Evolutionary conservation across 768 basidiomycete species (phyloP).

Genomic region (Hericium rajendrae): DNA sequence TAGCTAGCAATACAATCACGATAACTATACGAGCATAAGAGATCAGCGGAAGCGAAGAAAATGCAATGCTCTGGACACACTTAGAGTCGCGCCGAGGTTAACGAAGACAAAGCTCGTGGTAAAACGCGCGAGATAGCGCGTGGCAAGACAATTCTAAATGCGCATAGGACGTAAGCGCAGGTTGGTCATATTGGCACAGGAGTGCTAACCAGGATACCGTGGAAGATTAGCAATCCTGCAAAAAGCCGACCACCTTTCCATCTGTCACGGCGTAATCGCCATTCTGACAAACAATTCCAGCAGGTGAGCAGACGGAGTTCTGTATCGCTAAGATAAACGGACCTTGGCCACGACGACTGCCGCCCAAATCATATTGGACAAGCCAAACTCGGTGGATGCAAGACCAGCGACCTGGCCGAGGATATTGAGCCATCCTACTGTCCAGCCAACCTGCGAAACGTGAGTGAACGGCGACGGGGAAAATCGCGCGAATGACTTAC

Average conservation of each 20-base stretch:
- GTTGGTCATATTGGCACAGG: not conserved
- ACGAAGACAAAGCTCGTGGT: slow-evolving; percentile 79
- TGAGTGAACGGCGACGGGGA: not conserved
- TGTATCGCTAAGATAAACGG: slow-evolving; percentile 6
- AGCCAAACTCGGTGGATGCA: slow-evolving; percentile 79
- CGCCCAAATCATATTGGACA: slow-evolving; percentile 72
- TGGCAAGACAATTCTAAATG: slow-evolving; percentile 57
- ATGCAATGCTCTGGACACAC: slow-evolving; percentile 28
- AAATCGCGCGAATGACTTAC: slow-evolving; percentile 24
- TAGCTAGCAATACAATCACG: slow-evolving; percentile 75
- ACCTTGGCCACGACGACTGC: slow-evolving; percentile 56
- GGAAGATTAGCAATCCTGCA: slow-evolving; percentile 62
- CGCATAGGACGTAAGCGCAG: not conserved
- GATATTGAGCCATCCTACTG: slow-evolving; percentile 79
- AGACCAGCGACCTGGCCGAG: slow-evolving; percentile 80
- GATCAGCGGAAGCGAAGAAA: too few relatives aligned
- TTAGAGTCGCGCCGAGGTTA: slow-evolving; percentile 70
- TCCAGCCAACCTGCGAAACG: slow-evolving; percentile 49
- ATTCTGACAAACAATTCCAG: slow-evolving; percentile 24
- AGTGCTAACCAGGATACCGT: slow-evolving; percentile 53
- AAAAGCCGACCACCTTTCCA: slow-evolving; percentile 76
- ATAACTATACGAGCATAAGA: slow-evolving; percentile 40
- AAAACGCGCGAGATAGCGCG: slow-evolving; percentile 61
- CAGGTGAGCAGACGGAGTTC: not conserved
- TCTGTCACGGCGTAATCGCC: slow-evolving; percentile 51